phyloP scores from a whole-genome alignment of 2,329 filamentous ascomycete species.

The Bertia moriformis region DNA sequence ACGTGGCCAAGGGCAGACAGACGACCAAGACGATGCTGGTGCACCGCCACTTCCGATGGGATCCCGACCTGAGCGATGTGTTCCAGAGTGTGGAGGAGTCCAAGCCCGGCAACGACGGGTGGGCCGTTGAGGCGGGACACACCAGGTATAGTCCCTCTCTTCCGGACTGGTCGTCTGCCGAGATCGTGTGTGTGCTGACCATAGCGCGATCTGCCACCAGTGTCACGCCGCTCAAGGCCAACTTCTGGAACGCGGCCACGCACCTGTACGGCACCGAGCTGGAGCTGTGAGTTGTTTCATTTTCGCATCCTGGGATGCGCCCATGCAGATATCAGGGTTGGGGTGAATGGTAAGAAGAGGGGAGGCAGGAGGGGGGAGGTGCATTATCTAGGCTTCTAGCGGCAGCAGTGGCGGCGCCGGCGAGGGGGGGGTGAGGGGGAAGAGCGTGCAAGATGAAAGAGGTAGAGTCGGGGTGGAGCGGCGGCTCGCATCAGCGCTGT shows the following conservation, averaged over 20 bases:
- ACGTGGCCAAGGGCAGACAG: not conserved
- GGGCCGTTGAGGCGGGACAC: conserved; percentile 75
- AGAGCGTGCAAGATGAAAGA: too few relatives aligned
- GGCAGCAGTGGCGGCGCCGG: too few relatives aligned
- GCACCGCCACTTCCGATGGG: conserved; percentile 91
- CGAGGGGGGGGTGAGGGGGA: too few relatives aligned
- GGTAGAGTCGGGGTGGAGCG: too few relatives aligned
- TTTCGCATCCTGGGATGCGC: too few relatives aligned
- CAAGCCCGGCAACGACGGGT: conserved; percentile 75
- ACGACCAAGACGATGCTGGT: conserved; percentile 6
- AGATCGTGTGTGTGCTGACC: conserved; percentile 3
- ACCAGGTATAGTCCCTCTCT: conserved; percentile 44
- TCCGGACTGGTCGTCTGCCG: conserved; percentile 2
- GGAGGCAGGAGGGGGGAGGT: too few relatives aligned
- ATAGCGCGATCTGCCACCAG: conserved; percentile 25
- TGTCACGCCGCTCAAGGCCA: conserved; percentile 79
- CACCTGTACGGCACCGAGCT: conserved; percentile 57
- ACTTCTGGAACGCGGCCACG: conserved; percentile 66
- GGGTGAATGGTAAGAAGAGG: too few relatives aligned
- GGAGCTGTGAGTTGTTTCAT: conserved; percentile 61
- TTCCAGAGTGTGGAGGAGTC: conserved; percentile 73
- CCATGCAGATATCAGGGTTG: too few relatives aligned
- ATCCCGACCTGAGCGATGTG: conserved; percentile 73
- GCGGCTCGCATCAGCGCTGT: too few relatives aligned
- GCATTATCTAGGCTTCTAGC: too few relatives aligned